phyloP scores from a whole-genome alignment of 139 green algal genomes.

The Mesotaenium endlicherianum region DNA sequence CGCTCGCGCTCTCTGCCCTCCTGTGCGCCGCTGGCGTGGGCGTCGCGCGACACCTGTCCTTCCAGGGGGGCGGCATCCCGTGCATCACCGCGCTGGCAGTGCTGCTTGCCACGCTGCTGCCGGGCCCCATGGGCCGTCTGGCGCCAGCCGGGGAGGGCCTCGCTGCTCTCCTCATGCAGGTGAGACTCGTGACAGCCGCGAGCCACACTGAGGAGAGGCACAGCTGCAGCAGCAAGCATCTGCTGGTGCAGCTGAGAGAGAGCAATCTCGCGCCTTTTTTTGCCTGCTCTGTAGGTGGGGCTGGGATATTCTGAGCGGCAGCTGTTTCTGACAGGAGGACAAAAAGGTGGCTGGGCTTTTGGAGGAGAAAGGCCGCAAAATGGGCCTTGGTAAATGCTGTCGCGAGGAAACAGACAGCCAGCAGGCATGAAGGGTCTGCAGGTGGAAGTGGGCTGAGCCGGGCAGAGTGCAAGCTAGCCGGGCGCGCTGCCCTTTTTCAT shows the following conservation, averaged over 20 bases:
- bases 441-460: too few relatives aligned
- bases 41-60: conserved; percentile 29
- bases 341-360: not conserved
- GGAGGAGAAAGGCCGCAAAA: not conserved
- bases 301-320: too few relatives aligned
- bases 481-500: not conserved
- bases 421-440: too few relatives aligned
- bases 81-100: conserved; percentile 74
- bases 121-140: conserved; percentile 58
- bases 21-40: conserved; percentile 43
- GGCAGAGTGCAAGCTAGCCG: not conserved
- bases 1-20: conserved; percentile 29
- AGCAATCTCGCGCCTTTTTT: too few relatives aligned
- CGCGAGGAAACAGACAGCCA: too few relatives aligned
- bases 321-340: not conserved
- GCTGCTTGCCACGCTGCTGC: conserved; percentile 64
- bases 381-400: too few relatives aligned
- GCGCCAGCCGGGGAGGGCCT: conserved; percentile 70
- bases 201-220: too few relatives aligned
- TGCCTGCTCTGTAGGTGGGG: too few relatives aligned
- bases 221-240: too few relatives aligned
- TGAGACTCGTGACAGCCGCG: conserved; percentile 21
- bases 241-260: too few relatives aligned
- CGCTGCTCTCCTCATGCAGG: conserved; percentile 80
- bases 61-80: conserved; percentile 59